Percentiles rank a stretch among this genome's conserved stretches.
These are phyloP conservation scores for Fusarium coicis DNA, from an alignment of 2,329 filamentous ascomycete species.

Conservation along the genomic window DNA sequence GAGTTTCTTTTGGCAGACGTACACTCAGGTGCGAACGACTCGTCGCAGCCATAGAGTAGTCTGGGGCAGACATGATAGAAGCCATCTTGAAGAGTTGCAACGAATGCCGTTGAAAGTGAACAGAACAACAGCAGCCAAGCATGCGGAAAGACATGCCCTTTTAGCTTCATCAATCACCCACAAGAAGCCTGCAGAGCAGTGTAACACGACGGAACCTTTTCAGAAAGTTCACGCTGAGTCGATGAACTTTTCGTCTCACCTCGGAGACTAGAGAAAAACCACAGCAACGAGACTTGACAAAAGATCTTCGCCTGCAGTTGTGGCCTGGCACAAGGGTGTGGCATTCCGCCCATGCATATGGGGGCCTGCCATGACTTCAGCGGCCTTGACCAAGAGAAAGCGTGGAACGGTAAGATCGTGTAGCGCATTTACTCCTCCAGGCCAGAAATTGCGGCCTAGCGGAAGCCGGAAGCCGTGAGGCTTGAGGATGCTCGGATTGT, in stretches of 20 bases:
- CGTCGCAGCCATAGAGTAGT: constrained; percentile 42
- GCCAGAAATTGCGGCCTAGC: constrained; percentile 7
- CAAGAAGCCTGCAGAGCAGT: neutral
- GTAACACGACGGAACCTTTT: constrained; percentile 21
- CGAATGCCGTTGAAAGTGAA: neutral
- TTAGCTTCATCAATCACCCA: constrained; percentile 14
- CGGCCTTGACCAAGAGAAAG: constrained; percentile 11
- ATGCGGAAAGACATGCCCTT: constrained; percentile 4
- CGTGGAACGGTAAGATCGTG: constrained; percentile 25
- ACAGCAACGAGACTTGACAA: constrained; percentile 10
- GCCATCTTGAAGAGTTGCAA: constrained; percentile 34
- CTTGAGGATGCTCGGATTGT: constrained; percentile 12
- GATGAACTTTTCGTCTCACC: constrained; percentile 21
- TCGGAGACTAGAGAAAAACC: constrained; percentile 13
- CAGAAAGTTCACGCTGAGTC: constrained; percentile 18
- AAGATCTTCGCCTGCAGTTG: constrained; percentile 24
- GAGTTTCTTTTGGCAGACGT: constrained; percentile 39
- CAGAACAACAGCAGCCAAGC: neutral
- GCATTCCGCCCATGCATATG: neutral
- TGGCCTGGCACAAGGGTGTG: constrained; percentile 24
- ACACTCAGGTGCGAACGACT: constrained; percentile 41
- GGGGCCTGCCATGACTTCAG: constrained; percentile 26
- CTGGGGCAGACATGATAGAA: constrained; percentile 44
- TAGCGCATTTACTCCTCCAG: constrained; percentile 11
- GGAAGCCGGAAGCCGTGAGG: constrained; percentile 38